Base-by-base conservation (phyloP, 2,329 filamentous ascomycete species). In the Thielaviopsis ethacetica region DNA sequence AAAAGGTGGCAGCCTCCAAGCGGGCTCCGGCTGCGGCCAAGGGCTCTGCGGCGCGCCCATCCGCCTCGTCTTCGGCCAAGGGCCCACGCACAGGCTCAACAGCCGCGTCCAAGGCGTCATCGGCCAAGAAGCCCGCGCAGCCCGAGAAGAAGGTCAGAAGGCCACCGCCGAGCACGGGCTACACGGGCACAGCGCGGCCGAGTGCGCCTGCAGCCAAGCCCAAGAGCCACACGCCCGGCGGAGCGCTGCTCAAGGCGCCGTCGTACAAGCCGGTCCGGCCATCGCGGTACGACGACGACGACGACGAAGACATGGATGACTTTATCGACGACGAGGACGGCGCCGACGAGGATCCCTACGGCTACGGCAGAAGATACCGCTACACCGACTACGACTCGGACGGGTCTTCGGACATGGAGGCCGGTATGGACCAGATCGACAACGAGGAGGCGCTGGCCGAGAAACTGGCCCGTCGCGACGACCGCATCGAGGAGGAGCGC, bases 401-500 rank as follows among this genome's bases (percentile, higher is more conserved):
- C 58, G 81, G 68, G 5, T 86, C 83, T 5, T 88, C 84, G 5
- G 86, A 88, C 65, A 90, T 90, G 84, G 86, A 90, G 68, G 87
- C 85, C 1, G 85, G 85, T 38, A 68, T 85, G 44, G 84, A 83
- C 62, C 86, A 90, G 64, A 80, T 91, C 57, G 85, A 89, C 62
- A 73, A 77, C 41, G 87, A 91, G 68, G 87, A 91, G 68, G 72
- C 75, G 53, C 67, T 72, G 55, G 84, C 86, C 1, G 78, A 84
- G 61, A 70, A 73, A 30, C 74, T 77, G 58, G 87, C 85, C 24
- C 79, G 79, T 52, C 76, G 77, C 53, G 87, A 91, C 67, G 87
- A 91, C 65, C 73, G 78, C 19, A 73, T 80, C 64, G 82, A 85
- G 61, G 72, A 85, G 64, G 75, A 74, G 2, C 76, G 85, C 50